Base-by-base conservation (phyloP, 2,329 filamentous ascomycete genomes). In the Pseudocercospora ulei region DNA sequence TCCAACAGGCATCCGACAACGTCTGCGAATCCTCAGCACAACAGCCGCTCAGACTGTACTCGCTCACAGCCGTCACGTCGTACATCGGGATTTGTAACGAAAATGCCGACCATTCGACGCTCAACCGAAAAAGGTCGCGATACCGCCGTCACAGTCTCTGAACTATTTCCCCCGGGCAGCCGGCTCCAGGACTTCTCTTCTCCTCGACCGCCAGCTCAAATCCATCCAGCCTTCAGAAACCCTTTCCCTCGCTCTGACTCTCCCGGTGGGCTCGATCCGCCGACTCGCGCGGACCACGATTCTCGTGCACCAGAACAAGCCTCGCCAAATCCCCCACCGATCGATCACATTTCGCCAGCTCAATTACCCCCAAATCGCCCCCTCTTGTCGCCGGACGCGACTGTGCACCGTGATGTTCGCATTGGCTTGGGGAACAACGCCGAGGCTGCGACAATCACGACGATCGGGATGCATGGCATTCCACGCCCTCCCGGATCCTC, bases 261-360 rank as follows among this genome's bases (percentile, higher is more conserved):
- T n/a, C n/a, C n/a, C n/a, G n/a, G 35, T 9, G 13, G 38, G 22
- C 17, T 35, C 6, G 35, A 35, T 12, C 6, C 28, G 2, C 28
- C 34, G 4, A 20, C 11, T 8, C 20, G 36, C 11, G 33, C 35
- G 23, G 42, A 37, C 18, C 37, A 35, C 16, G 42, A 37, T 13
- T 38, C 13, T 18, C n/a, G n/a, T n/a, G n/a, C n/a, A n/a, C n/a
- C n/a, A n/a, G n/a, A n/a, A n/a, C n/a, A n/a, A n/a, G n/a, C n/a
- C n/a, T n/a, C n/a, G n/a, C n/a, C n/a, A n/a, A n/a, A n/a, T n/a
- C n/a, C n/a, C n/a, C n/a, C n/a, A n/a, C n/a, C n/a, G n/a, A n/a
- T n/a, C n/a, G n/a, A n/a, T n/a, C n/a, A n/a, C n/a, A n/a, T n/a
- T n/a, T n/a, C n/a, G n/a, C n/a, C n/a, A n/a, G n/a, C n/a, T n/a